These are phyloP conservation scores for Hura crepitans DNA, from an alignment of 441 rosid species.

Conservation along the genomic window DNA sequence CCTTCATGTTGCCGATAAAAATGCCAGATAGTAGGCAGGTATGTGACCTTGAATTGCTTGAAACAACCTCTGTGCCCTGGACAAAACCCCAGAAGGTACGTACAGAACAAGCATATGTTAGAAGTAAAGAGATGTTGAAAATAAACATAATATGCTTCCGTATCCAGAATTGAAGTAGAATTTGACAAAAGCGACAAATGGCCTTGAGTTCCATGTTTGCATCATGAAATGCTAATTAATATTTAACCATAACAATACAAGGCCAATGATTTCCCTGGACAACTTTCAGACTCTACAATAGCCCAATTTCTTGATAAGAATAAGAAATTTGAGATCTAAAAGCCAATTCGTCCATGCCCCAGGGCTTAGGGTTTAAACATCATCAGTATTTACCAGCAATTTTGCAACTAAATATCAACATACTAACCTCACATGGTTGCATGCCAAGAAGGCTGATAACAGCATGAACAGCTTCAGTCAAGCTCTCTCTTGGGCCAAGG, in stretches of 20 bases:
- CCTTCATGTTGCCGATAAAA: conserved; percentile 77
- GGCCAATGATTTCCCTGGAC: not conserved
- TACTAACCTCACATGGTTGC: conserved; percentile 93
- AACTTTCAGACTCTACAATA: not conserved
- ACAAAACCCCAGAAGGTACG: conserved; percentile 10
- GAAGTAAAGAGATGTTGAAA: not conserved
- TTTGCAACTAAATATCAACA: not conserved
- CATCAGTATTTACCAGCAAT: not conserved
- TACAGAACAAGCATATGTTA: not conserved
- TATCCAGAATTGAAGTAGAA: not conserved
- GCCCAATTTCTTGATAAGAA: not conserved
- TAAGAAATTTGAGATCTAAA: not conserved
- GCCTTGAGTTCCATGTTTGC: not conserved
- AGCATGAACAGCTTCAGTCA: conserved; percentile 74
- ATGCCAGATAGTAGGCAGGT: conserved; percentile 81
- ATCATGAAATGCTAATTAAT: not conserved
- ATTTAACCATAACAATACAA: not conserved
- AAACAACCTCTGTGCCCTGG: conserved; percentile 84
- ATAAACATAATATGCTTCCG: not conserved
- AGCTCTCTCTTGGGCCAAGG: conserved; percentile 85
- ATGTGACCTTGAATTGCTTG: conserved; percentile 91
- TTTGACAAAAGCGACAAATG: not conserved
- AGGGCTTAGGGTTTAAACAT: not conserved
- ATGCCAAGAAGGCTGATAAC: conserved; percentile 91
- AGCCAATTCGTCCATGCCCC: not conserved